These are phyloP conservation scores for Solidago caesia DNA, from an alignment of 129 eudicot genomes.

Conservation along the genomic window DNA sequence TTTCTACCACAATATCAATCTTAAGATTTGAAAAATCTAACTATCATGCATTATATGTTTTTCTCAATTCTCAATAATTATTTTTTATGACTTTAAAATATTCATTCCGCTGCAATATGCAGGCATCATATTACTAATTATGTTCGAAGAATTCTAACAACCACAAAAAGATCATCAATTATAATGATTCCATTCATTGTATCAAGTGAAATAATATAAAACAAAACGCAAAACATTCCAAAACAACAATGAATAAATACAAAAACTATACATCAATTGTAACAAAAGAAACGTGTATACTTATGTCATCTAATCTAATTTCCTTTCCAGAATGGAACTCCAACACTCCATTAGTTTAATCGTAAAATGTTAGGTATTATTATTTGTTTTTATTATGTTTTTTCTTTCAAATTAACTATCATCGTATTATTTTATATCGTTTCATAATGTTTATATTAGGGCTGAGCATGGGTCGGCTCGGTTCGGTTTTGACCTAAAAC, in stretches of 20 bases:
- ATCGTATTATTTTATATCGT: too few relatives aligned
- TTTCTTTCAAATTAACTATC: too few relatives aligned
- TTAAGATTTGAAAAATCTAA: background rate
- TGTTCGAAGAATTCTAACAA: background rate
- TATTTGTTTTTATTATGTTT: background rate
- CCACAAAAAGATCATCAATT: background rate
- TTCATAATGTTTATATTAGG: too few relatives aligned
- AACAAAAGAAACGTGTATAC: background rate
- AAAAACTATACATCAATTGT: background rate
- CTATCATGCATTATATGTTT: background rate
- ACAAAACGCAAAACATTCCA: background rate
- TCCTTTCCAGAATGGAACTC: constrained; percentile 11
- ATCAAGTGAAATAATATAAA: background rate
- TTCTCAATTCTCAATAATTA: too few relatives aligned
- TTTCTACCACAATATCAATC: background rate
- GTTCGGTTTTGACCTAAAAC: too few relatives aligned
- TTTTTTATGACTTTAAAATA: too few relatives aligned
- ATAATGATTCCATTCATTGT: constrained; percentile 15
- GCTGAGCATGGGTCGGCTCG: too few relatives aligned
- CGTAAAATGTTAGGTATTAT: constrained; percentile 15
- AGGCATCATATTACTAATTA: too few relatives aligned
- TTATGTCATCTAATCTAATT: constrained; percentile 18
- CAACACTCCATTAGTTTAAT: background rate
- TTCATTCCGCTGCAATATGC: too few relatives aligned
- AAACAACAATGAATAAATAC: constrained; percentile 11